Evolutionary conservation across 2,329 filamentous ascomycete genomes (phyloP), one percentile per base, ranked within the genome.

Genomic region (Clarireedia paspali): DNA sequence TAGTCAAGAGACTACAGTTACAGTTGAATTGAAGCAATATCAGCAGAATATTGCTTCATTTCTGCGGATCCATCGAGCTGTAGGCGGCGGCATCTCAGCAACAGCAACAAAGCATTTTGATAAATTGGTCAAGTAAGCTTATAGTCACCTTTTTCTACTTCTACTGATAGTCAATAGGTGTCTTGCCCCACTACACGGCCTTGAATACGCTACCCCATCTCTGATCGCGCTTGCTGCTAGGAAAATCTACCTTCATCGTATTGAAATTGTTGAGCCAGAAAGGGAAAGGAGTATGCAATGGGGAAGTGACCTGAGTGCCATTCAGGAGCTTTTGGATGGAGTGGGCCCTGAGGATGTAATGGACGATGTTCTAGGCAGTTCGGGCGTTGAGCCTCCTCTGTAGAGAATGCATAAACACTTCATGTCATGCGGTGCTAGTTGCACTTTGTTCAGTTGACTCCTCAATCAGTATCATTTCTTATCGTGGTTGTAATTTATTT

Each of bases 271-370:
- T 0, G 72, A 73, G 1, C 79, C 89, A 1, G 79, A 83, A 59
- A 82, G 84, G 56, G 94, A 97, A 73, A 79, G 91, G 48, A 96
- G 91, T 69, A 80, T 96, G 75, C 89, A 96, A 70, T 99, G 95
- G 84, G 94, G 94, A 0, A 96, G 92, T 70, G 84, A 87, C 53
- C 63, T 87, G 0, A 77, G 79, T 30, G 87, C 88, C 4, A 82
- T 96, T 1, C 77, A 80, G 60, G 76, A 79, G 15, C 63, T 91
- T 49, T 72, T 96, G 2, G 81, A 86, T 34, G 80, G 74, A 5
- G 68, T 85, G 9, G 77, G 78, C 0, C 76, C 82, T 0, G 82
- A 85, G 61, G 79, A 83, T 44, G 78, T 88, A 3, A 76, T 88
- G 40, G 83, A 87, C 57, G 82, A 86, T 63, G 82, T 87, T 3